Conservation (phyloP, 1,139 yeast species). For the Saccharomyces hybrid region DNA sequence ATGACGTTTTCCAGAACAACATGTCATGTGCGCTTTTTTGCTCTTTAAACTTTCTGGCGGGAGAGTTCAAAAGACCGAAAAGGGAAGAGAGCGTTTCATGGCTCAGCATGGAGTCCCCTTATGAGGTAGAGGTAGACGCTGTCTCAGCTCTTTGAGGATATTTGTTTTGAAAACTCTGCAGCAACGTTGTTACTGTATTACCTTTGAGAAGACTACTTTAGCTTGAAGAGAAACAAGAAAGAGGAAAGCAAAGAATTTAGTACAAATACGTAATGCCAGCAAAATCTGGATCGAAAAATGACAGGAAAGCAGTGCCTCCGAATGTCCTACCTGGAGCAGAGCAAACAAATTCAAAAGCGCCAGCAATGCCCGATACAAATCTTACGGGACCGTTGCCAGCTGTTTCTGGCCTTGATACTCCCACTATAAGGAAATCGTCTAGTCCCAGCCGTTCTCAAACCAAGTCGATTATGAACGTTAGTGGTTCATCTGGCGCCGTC, state of each 20-base stretch:
- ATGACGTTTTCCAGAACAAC: conserved; percentile 2
- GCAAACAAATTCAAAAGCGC: not conserved
- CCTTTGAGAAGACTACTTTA: not conserved
- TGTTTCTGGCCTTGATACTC: not conserved
- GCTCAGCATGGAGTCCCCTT: not conserved
- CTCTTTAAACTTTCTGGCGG: not conserved
- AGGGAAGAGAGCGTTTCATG: not conserved
- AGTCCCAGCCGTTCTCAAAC: conserved; percentile 14
- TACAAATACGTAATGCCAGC: not conserved
- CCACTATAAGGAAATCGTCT: not conserved
- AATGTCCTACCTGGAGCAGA: not conserved
- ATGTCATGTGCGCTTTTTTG: not conserved
- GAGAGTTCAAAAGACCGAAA: conserved; percentile 1
- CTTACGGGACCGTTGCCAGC: not conserved
- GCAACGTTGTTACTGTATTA: not conserved
- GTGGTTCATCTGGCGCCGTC: conserved; percentile 33
- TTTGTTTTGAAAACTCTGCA: not conserved
- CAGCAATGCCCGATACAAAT: not conserved
- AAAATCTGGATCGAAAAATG: not conserved
- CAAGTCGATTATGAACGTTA: conserved; percentile 31
- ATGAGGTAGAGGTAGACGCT: not conserved
- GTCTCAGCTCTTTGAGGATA: not conserved
- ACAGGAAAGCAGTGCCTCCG: not conserved
- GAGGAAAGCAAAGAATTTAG: not conserved
- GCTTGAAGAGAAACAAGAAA: not conserved